phyloP scores from a whole-genome alignment of 257 asterid genomes.

The Plantago elongata region DNA sequence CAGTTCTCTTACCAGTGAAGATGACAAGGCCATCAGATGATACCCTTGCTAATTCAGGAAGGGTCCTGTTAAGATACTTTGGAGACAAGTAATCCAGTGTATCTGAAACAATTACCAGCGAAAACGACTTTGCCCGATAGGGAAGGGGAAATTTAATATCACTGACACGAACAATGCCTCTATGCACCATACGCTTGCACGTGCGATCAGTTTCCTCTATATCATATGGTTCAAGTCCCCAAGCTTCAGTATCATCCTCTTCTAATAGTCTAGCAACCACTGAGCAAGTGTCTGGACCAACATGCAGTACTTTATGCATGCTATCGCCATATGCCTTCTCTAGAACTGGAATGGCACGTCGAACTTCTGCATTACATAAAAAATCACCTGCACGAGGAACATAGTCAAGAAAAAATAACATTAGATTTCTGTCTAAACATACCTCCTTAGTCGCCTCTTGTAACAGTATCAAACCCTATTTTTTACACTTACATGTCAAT shows the following conservation, averaged over 20 bases:
- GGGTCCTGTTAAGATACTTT: conserved; percentile 42
- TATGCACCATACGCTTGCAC: conserved; percentile 45
- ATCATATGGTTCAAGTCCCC: conserved; percentile 54
- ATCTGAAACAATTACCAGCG: conserved; percentile 48
- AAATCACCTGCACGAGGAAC: conserved; percentile 36
- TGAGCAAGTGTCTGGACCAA: conserved; percentile 52
- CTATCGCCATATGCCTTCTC: conserved; percentile 42
- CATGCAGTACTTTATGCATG: conserved; percentile 51
- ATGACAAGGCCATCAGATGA: conserved; percentile 44
- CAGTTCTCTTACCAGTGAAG: conserved; percentile 34
- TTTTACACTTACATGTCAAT: too few species aligned
- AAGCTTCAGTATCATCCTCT: conserved; percentile 43
- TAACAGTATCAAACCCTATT: too few species aligned
- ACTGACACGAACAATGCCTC: conserved; percentile 46
- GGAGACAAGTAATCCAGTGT: conserved; percentile 58
- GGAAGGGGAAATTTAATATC: conserved; percentile 54
- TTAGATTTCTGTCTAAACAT: too few species aligned
- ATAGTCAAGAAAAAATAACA: neutral
- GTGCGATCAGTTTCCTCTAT: conserved; percentile 34
- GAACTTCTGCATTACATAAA: conserved; percentile 41
- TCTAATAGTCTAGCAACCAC: conserved; percentile 36
- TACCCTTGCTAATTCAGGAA: conserved; percentile 47
- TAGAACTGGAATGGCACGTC: conserved; percentile 40
- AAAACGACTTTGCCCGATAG: conserved; percentile 42
- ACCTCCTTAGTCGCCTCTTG: too few species aligned